Evolutionary conservation across 768 basidiomycete species (phyloP).

Genomic region (Kwoniella heveanensis): DNA sequence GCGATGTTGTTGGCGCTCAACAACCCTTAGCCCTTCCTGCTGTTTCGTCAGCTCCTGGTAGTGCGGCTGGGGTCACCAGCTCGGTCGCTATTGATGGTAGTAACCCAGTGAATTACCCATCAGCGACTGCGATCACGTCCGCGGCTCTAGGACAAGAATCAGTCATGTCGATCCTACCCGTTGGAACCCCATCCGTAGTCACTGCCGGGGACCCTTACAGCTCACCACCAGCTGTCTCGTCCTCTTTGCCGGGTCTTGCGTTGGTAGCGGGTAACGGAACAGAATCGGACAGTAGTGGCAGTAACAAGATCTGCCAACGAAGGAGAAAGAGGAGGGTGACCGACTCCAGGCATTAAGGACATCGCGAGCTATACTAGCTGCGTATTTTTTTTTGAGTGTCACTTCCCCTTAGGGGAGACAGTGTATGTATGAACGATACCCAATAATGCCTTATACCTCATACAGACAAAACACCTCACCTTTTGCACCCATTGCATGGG

Average conservation of each 20-base stretch:
- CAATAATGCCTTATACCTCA: too few relatives aligned
- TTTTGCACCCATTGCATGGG: too few relatives aligned
- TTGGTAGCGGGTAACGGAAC: neutral
- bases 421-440: too few relatives aligned
- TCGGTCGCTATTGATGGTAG: neutral
- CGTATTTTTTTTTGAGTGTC: too few relatives aligned
- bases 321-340: constrained; percentile 6
- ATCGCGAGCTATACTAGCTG: too few relatives aligned
- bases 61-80: neutral
- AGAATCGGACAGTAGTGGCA: neutral
- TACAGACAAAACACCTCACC: too few relatives aligned
- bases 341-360: neutral
- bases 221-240: neutral
- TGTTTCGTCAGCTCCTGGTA: neutral
- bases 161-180: neutral
- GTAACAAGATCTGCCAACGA: neutral
- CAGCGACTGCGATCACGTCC: too few relatives aligned
- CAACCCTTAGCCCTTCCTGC: neutral
- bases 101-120: neutral
- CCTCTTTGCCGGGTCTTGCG: neutral
- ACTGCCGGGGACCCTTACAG: neutral
- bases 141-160: neutral
- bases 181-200: neutral
- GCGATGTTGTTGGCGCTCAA: neutral
- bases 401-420: too few relatives aligned